These are phyloP conservation scores for Ceratorhiza oryzae-sativae DNA, from an alignment of 1,284 basidiomycete genomes.

Conservation along the genomic window DNA sequence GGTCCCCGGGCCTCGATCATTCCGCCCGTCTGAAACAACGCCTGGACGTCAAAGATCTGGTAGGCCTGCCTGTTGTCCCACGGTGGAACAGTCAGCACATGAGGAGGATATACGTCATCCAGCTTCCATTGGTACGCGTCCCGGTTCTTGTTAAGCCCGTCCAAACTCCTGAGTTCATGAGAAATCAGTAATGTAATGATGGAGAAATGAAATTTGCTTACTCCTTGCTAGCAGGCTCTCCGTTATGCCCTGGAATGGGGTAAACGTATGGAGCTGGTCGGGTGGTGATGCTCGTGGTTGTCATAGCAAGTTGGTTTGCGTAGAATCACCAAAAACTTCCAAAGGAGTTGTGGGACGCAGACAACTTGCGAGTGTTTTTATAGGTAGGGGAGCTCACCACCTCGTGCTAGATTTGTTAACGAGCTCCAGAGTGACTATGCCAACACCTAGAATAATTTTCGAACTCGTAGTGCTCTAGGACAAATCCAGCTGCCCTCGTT, in stretches of 20 bases:
- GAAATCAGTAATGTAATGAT: neutral
- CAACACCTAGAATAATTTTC: no score
- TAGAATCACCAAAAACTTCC: no score
- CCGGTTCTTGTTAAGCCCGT: neutral
- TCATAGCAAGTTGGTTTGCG: no score
- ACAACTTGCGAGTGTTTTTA: neutral
- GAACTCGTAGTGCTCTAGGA: no score
- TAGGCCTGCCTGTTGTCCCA: neutral
- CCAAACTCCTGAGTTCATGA: neutral
- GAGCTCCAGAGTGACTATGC: neutral
- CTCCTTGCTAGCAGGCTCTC: neutral
- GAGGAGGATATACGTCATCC: neutral
- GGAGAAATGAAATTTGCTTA: neutral
- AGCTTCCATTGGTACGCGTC: neutral
- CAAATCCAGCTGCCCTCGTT: no score
- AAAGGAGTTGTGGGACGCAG: neutral
- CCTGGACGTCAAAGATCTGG: neutral
- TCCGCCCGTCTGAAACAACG: neutral
- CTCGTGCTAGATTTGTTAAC: neutral
- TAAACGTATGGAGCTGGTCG: no score
- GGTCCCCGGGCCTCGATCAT: neutral
- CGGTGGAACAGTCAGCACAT: neutral
- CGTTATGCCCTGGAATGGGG: no score
- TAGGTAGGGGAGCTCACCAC: neutral
- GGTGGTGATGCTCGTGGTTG: no score